These are phyloP conservation scores for Dipodascopsis uninucleata DNA, from an alignment of 805 yeast genomes.

Conservation along the genomic window DNA sequence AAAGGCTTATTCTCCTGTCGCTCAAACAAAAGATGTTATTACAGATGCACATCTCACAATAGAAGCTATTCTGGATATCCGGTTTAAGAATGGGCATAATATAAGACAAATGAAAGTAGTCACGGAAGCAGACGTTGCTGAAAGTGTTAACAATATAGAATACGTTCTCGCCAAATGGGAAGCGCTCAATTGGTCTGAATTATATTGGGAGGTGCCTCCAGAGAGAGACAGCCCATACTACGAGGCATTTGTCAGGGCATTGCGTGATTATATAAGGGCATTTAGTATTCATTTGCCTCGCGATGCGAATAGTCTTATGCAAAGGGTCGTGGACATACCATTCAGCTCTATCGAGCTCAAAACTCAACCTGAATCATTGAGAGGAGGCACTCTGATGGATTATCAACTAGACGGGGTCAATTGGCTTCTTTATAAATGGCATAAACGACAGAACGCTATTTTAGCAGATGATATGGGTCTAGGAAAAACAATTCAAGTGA, in stretches of 20 bases:
- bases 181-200: constrained; percentile 7
- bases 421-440: constrained; percentile 28
- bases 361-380: constrained; percentile 18
- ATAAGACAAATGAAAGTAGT: constrained; percentile 9
- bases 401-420: constrained; percentile 26
- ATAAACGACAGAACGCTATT: constrained; percentile 48
- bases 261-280: constrained; percentile 12
- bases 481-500: constrained; percentile 76
- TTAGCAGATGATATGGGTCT: constrained; percentile 68
- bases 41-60: constrained; percentile 13
- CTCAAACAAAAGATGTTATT: background rate
- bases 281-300: constrained; percentile 6
- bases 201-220: constrained; percentile 16
- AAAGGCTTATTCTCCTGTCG: constrained; percentile 6
- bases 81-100: constrained; percentile 3
- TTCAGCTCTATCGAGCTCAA: constrained; percentile 16
- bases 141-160: constrained; percentile 7
- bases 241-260: constrained; percentile 16
- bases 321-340: background rate
- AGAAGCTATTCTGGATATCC: constrained; percentile 16
- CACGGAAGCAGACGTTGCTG: constrained; percentile 10
- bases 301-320: background rate
- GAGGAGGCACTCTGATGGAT: constrained; percentile 21
- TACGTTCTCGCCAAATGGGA: constrained; percentile 19
- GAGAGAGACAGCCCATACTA: constrained; percentile 4